Evolutionary conservation across 208 protist genomes (phyloP), one percentile per base, ranked within the genome.

Genomic region (Wallacemonas collosoma): DNA sequence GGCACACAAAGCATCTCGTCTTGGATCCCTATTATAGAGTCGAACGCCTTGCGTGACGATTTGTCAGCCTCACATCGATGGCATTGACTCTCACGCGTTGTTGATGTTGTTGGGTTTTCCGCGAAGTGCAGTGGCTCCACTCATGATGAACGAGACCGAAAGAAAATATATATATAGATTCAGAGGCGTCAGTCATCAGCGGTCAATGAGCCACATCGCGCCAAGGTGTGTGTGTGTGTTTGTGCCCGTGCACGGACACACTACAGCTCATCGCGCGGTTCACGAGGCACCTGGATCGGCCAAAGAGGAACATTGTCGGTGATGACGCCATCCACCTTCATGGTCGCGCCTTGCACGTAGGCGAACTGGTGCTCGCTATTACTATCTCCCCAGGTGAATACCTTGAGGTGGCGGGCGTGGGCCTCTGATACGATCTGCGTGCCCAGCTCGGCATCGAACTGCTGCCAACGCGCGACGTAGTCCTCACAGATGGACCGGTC

Each of bases 371-470:
- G 55, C 64, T 85, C 66, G 57, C 76, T 89, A 74, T 94, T 94
- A 54, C 53, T 65, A 55, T 87, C 79, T 9, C 89, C 86, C 89
- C 89, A 94, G 48, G 89, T 89, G 86, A 87, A 94, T 61, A 94
- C 86, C 51, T 81, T 80, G 62, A 91, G 65, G 55, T 66, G 47
- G 26, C 80, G 81, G 2, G 47, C 65, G 71, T 94, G 89, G 35
- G 86, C 86, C 53, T 75, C 83, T 5, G 62, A 9, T 6, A 88
- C 77, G 62, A 94, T 84, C 2, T 65, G 38, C 62, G 38, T 35
- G 38, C 53, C 64, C 36, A 50, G 51, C 9, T 47, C 58, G 7
- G 71, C 5, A 44, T 54, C 71, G 14, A 69, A 54, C 17, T 55
- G 7, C 35, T 9, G 60, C 53, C 53, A 51, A 7, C 57, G 53